phyloP scores from a whole-genome alignment of 352 stramenopile species.

The Plasmopara halstedii region DNA sequence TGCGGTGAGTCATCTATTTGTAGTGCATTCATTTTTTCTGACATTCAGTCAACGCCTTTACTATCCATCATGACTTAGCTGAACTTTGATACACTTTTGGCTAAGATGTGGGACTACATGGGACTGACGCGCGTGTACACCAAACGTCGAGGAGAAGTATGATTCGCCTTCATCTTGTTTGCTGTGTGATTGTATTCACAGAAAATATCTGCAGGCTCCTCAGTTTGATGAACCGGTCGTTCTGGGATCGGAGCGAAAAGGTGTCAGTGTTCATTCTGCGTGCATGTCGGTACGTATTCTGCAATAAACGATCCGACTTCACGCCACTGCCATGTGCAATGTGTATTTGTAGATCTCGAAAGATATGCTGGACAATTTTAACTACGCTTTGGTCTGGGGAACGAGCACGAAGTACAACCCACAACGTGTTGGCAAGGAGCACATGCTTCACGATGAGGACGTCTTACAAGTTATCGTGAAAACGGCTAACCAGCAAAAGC shows the following conservation, averaged over 20 bases:
- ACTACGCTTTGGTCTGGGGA: conserved; percentile 97
- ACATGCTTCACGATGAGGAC: conserved; percentile 97
- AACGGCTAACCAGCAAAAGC: conserved; percentile 97
- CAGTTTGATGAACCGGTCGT: conserved; percentile 78
- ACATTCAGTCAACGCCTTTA: conserved; percentile 1
- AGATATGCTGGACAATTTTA: conserved; percentile 94
- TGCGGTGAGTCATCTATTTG: conserved; percentile 30
- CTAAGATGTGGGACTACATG: conserved; percentile 89
- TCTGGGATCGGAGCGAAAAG: conserved; percentile 76
- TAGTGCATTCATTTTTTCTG: not conserved
- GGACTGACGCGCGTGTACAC: conserved; percentile 85
- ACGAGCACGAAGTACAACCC: conserved; percentile 97
- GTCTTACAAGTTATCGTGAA: conserved; percentile 98
- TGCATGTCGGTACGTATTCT: conserved; percentile 77
- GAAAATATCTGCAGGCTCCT: conserved; percentile 31
- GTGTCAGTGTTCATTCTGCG: conserved; percentile 69
- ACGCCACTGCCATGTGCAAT: no score
- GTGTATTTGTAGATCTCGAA: conserved; percentile 84
- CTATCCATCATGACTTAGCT: conserved; percentile 57
- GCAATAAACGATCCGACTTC: no score
- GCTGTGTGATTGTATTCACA: not conserved
- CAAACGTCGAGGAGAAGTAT: conserved; percentile 79
- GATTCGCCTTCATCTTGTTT: not conserved
- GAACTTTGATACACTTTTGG: conserved; percentile 93
- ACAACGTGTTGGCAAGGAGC: conserved; percentile 92